Evolutionary conservation across 169 alveolate genomes (phyloP).

Genomic region (Plasmodium falciparum): DNA sequence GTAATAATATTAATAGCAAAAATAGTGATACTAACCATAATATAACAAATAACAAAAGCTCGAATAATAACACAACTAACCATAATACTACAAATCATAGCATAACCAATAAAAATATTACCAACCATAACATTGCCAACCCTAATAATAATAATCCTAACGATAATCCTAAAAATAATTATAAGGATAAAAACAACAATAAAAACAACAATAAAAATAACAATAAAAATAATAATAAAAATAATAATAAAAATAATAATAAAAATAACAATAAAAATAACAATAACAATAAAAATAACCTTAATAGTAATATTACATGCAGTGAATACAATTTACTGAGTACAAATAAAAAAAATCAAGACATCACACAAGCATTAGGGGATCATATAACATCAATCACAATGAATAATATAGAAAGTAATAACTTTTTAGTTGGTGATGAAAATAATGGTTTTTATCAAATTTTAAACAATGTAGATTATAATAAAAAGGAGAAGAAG

Average conservation of each 20-base stretch:
- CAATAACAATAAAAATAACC: no score
- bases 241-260: no score
- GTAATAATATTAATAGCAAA: constrained; percentile 18
- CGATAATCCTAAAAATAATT: not conserved
- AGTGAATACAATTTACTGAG: not conserved
- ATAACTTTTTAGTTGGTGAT: constrained; percentile 37
- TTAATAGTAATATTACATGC: not conserved
- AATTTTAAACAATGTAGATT: constrained; percentile 13
- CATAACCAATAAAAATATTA: not conserved
- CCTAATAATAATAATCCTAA: not conserved
- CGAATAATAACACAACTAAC: not conserved
- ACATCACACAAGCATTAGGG: constrained; percentile 17
- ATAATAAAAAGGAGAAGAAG: constrained; percentile 22
- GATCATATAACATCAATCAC: constrained; percentile 7
- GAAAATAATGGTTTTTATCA: constrained; percentile 19
- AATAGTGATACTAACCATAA: not conserved
- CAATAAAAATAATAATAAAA: no score
- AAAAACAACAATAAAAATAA: no score
- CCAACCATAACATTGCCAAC: not conserved
- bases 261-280: no score
- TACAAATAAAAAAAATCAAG: constrained; percentile 1
- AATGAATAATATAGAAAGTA: constrained; percentile 55
- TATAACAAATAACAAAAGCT: not conserved
- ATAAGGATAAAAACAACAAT: not conserved
- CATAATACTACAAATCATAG: not conserved